Percentiles rank a stretch among this genome's conserved stretches.
Evolutionary conservation across 768 basidiomycete species (phyloP).

Genomic region (Pleurotus sapidus): DNA sequence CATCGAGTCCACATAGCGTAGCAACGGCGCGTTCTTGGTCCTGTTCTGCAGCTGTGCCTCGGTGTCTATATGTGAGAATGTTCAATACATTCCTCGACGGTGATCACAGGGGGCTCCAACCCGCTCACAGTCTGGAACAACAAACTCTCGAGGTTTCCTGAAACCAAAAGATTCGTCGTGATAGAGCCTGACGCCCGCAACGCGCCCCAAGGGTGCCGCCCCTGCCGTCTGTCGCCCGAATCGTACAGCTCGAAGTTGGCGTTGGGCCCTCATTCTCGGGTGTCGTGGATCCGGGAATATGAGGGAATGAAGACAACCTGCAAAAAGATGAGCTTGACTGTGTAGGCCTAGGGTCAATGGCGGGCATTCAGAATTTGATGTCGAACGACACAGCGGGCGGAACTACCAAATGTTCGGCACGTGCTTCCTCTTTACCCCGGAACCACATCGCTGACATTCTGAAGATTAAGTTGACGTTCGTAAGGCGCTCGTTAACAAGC

Average conservation of each 20-base stretch:
- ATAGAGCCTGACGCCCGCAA: conserved; percentile 34
- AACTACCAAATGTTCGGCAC: background rate
- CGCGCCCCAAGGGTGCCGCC: background rate
- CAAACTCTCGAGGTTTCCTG: conserved; percentile 58
- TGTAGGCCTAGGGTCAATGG: too few species aligned
- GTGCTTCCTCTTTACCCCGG: background rate
- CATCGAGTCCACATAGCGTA: conserved; percentile 88
- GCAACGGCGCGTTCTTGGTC: conserved; percentile 66
- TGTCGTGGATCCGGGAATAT: background rate
- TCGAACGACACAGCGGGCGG: background rate
- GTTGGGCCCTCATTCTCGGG: background rate
- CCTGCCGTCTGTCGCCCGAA: background rate
- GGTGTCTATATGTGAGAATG: conserved; percentile 44
- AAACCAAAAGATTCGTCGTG: conserved; percentile 84
- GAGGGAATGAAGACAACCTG: background rate
- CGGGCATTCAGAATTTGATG: background rate
- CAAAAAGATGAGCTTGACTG: too few species aligned
- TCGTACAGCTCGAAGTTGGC: background rate
- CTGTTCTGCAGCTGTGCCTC: conserved; percentile 66
- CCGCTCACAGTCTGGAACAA: conserved; percentile 69
- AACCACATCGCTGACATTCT: too few species aligned
- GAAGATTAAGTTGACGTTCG: too few species aligned
- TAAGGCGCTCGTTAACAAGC: too few species aligned
- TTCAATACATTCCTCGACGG: background rate
- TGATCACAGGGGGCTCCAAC: background rate